Evolutionary conservation across 1,284 basidiomycete genomes (phyloP), one percentile per base, ranked within the genome.

Genomic region (Puccinia triticina): DNA sequence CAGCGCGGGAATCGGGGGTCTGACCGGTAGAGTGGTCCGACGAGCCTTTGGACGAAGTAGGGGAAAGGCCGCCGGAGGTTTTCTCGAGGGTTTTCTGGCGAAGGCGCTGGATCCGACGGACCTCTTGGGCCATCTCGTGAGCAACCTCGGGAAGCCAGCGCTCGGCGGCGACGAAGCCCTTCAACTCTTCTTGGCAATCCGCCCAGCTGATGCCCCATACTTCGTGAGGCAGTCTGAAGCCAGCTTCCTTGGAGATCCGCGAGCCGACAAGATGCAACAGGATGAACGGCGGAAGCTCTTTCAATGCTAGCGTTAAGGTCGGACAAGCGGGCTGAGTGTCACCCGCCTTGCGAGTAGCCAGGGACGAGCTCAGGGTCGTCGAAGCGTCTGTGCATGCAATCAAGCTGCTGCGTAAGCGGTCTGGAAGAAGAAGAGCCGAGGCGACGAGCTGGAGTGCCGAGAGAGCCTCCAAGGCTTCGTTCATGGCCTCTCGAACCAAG

Each of bases 201-300:
- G 34, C 21, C 78, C 78, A 80, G 72, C 78, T 72, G 32, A 57
- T 57, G 10, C 69, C 69, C 78, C 78, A 80, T 14, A 80, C 55
- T 40, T 80, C 67, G 40, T 80, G 78, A 53, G 78, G 78, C 0
- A 80, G 50, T 73, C 69, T 72, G 37, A 80, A 80, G 11, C 69
- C 78, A 61, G 66, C 29, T 0, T 48, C 69, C 48, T 59, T 72
- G 16, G 78, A 72, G 26, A 73, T 73, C 26, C 66, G 34, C 7
- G 69, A 78, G 18, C 29, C 64, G 26, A 78, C 37, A 12, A 69
- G 43, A 59, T 80, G 69, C 14, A 73, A 43, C 23, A 80, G 43
- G n/a, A 80, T 80, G 21, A 80, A 73, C 46, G 78, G 78, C 4
- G 78, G 78, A 29, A 80, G 53, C 48, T 80, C 78, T 55, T 80